Evolutionary conservation across 2,329 filamentous ascomycete species (phyloP).

Genomic region (Botryosphaeria dothidea): DNA sequence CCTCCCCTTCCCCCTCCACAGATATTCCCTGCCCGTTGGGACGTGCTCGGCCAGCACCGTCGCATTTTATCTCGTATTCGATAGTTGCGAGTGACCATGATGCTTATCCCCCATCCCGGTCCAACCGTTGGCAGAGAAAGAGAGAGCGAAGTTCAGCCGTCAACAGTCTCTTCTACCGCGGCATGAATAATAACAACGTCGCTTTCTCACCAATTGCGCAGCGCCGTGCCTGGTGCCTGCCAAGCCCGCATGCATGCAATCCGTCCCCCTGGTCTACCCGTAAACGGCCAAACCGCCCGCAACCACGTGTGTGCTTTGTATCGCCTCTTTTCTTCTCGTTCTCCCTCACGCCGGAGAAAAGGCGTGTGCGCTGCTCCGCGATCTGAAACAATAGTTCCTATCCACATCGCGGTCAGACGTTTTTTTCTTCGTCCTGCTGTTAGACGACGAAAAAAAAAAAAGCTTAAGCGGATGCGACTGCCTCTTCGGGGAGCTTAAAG

Average conservation of each 20-base stretch:
- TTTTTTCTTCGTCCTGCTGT: no score
- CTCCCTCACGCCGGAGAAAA: neutral
- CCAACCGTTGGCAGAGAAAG: no score
- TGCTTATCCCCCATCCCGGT: neutral
- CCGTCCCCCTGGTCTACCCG: neutral
- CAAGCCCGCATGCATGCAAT: neutral
- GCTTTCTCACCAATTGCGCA: neutral
- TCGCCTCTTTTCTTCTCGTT: neutral
- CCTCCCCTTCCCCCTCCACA: neutral
- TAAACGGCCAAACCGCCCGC: neutral
- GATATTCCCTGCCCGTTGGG: no score
- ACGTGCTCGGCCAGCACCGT: neutral
- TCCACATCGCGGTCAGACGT: no score
- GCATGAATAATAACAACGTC: neutral
- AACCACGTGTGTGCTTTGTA: neutral
- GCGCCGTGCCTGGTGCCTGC: neutral
- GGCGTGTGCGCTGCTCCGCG: neutral
- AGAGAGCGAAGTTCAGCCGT: no score
- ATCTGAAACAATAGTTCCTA: neutral
- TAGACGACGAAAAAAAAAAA: neutral
- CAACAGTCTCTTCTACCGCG: neutral
- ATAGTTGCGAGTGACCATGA: neutral
- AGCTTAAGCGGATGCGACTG: neutral
- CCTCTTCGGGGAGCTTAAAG: neutral
- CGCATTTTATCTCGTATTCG: neutral